Conservation (phyloP, 2,329 filamentous ascomycete genomes). For the Domatiomyces catenatus region DNA sequence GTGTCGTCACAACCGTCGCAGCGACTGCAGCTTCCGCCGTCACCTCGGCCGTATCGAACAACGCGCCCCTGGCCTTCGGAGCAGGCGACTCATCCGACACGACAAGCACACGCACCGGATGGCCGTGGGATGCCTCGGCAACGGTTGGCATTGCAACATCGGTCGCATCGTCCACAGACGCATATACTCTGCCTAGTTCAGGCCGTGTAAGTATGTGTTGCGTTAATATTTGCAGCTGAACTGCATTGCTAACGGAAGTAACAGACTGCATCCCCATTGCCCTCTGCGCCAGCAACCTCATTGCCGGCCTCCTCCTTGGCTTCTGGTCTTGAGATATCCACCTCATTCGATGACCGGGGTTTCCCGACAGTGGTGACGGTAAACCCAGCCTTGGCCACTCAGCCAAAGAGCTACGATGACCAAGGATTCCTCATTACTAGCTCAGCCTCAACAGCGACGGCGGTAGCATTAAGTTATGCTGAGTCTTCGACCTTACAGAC, state of each 20-base stretch:
- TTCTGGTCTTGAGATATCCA: conserved; percentile 33
- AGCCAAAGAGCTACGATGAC: conserved; percentile 30
- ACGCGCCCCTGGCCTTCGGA: conserved; percentile 50
- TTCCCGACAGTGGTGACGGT: conserved; percentile 34
- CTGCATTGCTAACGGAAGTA: conserved; percentile 17
- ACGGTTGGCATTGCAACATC: conserved; percentile 53
- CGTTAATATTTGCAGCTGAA: conserved; percentile 6
- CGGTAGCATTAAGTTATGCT: neutral
- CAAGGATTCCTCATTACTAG: conserved; percentile 31
- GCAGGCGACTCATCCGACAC: conserved; percentile 42
- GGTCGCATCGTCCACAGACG: conserved; percentile 26
- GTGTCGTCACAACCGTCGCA: conserved; percentile 28
- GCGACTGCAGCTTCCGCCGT: conserved; percentile 9
- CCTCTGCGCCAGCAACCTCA: conserved; percentile 33
- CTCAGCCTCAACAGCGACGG: conserved; percentile 3
- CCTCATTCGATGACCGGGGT: conserved; percentile 31
- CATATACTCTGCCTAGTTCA: conserved; percentile 41
- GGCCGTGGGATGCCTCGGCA: conserved; percentile 48
- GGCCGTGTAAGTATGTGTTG: conserved; percentile 27
- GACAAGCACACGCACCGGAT: conserved; percentile 45
- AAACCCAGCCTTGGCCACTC: conserved; percentile 22
- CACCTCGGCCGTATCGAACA: conserved; percentile 10
- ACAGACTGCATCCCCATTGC: conserved; percentile 40
- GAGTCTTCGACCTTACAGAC: neutral
- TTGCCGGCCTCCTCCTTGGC: conserved; percentile 31